Conservation (phyloP, 352 stramenopile species). For the Phytophthora kernoviae region DNA sequence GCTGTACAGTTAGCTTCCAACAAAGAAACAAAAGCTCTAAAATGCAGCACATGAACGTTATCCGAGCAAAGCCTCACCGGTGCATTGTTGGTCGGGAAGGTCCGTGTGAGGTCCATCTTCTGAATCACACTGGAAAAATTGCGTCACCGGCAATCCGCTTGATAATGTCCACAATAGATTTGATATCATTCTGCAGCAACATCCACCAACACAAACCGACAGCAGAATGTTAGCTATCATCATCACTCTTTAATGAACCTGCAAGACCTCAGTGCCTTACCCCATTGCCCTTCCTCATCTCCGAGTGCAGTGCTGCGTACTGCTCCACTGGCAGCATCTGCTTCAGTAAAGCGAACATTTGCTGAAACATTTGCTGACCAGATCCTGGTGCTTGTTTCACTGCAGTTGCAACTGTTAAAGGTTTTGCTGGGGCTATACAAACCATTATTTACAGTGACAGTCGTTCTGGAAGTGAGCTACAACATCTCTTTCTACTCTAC, state of each 20-base stretch:
- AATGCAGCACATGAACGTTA: conserved; percentile 4
- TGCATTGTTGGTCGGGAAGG: conserved; percentile 46
- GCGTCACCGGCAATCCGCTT: conserved; percentile 83
- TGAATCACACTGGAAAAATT: conserved; percentile 82
- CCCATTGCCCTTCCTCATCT: conserved; percentile 83
- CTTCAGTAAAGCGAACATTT: conserved; percentile 86
- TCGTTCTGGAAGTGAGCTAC: neutral
- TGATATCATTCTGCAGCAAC: conserved; percentile 77
- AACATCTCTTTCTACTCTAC: neutral
- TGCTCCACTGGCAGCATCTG: conserved; percentile 86
- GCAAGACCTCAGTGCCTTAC: conserved; percentile 21
- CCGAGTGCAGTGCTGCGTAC: conserved; percentile 79
- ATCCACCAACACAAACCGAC: neutral
- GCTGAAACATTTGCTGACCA: conserved; percentile 86
- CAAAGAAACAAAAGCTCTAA: conserved; percentile 3
- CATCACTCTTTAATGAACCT: neutral
- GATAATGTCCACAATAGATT: conserved; percentile 88
- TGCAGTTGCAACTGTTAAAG: conserved; percentile 2
- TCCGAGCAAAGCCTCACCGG: conserved; percentile 12
- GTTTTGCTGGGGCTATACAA: conserved; percentile 2
- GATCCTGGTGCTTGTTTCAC: conserved; percentile 58
- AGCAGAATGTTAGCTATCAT: neutral
- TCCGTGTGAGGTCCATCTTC: conserved; percentile 79
- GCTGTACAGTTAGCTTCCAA: neutral
- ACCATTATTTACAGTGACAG: neutral